Base-by-base conservation (phyloP, 2,329 filamentous ascomycete genomes). In the Alternaria hordeiaustralica region DNA sequence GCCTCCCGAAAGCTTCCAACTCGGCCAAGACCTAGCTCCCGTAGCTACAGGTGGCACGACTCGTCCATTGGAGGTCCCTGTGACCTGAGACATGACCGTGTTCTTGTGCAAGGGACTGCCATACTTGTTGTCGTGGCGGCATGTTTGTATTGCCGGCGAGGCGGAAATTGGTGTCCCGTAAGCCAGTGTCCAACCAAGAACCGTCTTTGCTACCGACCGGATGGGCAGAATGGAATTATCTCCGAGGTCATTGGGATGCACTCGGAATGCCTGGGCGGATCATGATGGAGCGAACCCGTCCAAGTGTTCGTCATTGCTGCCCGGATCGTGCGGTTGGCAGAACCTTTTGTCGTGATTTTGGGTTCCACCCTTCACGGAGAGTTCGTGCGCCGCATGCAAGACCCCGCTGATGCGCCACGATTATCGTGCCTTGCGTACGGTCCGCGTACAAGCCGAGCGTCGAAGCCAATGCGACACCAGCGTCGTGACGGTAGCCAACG, bases 401-500 rank as follows among this genome's bases (percentile, higher is more conserved):
- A 30, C 47, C 53, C 58, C 46, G 55, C 54, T 41, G 54, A 44
- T 49, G 45, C 44, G 55, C 49, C 58, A 60, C 47, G 53, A 50
- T 51, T n/a, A 55, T 58, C 59, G 49, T 53, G 28, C 33, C 47
- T 41, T 41, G 55, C 33, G 23, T 9, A 30, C 10, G 47, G 50
- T 57, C 63, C 28, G 28, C 44, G 63, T 58, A 43, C 36, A 9
- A 12, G 20, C 21, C 53, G 23, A 26, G 21, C 23, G 23, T 23
- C 20, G 18, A 33, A 58, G n/a, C 54, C 61, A 54, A 46, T 51
- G 56, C 51, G 23, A 60, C 61, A 43, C 53, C 54, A 62, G 46
- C 8, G 41, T 36, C 47, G 47, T 50, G n/a, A 47, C 43, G 47
- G 46, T 7, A 54, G 43, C 4, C 56, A 57, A 49, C 56, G 47